Evolutionary conservation across 176 grass and related monocot genomes (phyloP), one percentile per base, ranked within the genome.

Genomic region (Aechmea fasciata): DNA sequence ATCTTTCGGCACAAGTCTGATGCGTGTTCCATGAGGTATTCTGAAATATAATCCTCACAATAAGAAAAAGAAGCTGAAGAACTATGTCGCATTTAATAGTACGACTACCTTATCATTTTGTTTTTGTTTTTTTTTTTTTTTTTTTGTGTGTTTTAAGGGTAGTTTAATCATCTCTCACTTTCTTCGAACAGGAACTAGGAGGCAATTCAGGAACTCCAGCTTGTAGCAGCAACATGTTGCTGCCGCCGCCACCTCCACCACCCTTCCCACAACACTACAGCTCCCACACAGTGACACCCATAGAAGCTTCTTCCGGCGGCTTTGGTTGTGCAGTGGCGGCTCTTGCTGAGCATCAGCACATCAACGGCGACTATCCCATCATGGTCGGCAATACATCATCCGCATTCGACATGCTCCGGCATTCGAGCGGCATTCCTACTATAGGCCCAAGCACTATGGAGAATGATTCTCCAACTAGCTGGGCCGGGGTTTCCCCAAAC

Each of bases 251-350:
- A 7, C 33, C 33, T 41, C 33, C 33, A 41, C 33, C 0, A 78
- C 61, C 73, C 0, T 47, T 52, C 23, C 65, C 82, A 50, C 84
- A 99, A 76, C 85, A 78, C 3, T 85, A 87, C 70, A 50, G 63
- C 52, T 87, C 84, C 50, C 64, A 83, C 72, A 66, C 73, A 64
- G 78, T 72, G 18, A 9, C 79, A 24, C 82, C 84, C 53, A 17
- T 83, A 68, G 88, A 89, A 78, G 75, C 87, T 73, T 75, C 85
- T 76, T 71, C 85, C 52, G 83, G 85, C 63, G 86, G 85, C 68
- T 87, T 81, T 71, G 85, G 89, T 67, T 96, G 93, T 79, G 83
- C 92, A 5, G 83, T 86, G 84, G 85, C 89, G 9, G 81, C 93
- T 68, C 71, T 96, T 73, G 70, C 86, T 51, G 93, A 92, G 67